Percentiles rank a stretch among this genome's conserved stretches.
Evolutionary conservation across 2,329 filamentous ascomycete genomes (phyloP).

Genomic region (Neofusicoccum kwambonambiense): DNA sequence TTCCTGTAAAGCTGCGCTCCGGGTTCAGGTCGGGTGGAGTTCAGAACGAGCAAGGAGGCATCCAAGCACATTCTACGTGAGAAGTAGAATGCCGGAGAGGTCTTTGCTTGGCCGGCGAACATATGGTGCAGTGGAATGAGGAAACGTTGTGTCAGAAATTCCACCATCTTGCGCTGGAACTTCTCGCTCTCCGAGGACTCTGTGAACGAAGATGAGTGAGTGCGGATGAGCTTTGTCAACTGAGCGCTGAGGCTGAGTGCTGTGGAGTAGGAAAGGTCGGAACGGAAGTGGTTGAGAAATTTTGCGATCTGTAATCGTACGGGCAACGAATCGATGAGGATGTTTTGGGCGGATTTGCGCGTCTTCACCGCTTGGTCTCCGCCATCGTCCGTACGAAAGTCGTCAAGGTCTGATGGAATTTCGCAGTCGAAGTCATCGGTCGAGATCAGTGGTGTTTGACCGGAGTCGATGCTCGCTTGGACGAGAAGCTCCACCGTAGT

Average conservation of each 20-base stretch:
- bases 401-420: slow-evolving; percentile 23
- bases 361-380: slow-evolving; percentile 13
- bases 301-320: slow-evolving; percentile 23
- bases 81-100: slow-evolving; percentile 50
- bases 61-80: slow-evolving; percentile 52
- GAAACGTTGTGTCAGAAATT: slow-evolving; percentile 55
- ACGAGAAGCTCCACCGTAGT: slow-evolving; percentile 44
- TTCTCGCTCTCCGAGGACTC: background rate
- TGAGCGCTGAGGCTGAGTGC: slow-evolving; percentile 28
- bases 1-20: background rate
- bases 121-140: slow-evolving; percentile 55
- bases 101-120: slow-evolving; percentile 44
- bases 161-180: slow-evolving; percentile 52
- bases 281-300: slow-evolving; percentile 33
- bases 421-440: slow-evolving; percentile 34
- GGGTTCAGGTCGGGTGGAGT: slow-evolving; percentile 47
- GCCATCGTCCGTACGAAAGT: slow-evolving; percentile 23
- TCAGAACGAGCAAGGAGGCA: slow-evolving; percentile 62
- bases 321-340: slow-evolving; percentile 22
- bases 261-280: slow-evolving; percentile 31
- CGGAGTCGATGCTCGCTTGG: slow-evolving; percentile 25
- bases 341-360: slow-evolving; percentile 25
- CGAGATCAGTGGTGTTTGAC: slow-evolving; percentile 29
- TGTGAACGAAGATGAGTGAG: slow-evolving; percentile 16
- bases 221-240: slow-evolving; percentile 27